These are phyloP conservation scores for Chenopodium suecicum DNA, from an alignment of 148 eudicot genomes.

Conservation along the genomic window DNA sequence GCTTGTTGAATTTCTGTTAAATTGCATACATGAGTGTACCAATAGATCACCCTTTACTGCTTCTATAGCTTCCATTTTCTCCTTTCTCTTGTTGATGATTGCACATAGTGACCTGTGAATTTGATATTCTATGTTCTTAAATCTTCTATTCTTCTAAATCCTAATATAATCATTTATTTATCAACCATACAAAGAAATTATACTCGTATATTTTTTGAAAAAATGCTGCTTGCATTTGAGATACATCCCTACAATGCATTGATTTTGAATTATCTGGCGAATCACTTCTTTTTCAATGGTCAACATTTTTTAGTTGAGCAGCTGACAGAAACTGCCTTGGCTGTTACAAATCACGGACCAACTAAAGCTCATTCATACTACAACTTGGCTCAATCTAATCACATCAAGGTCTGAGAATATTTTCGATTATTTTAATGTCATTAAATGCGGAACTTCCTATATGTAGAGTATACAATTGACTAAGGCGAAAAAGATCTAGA, in stretches of 20 bases:
- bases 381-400: conserved; percentile 92
- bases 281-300: conserved; percentile 98
- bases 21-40: conserved; percentile 27
- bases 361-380: conserved; percentile 98
- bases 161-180: too few species aligned
- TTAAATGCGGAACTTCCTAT: background rate
- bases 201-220: conserved; percentile 26
- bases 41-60: conserved; percentile 21
- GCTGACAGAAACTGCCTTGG: conserved; percentile 94
- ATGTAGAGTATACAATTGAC: background rate
- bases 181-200: too few species aligned
- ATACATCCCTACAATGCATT: conserved; percentile 80
- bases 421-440: background rate
- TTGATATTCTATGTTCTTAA: conserved; percentile 14
- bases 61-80: conserved; percentile 19
- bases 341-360: conserved; percentile 91
- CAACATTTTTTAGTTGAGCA: conserved; percentile 98
- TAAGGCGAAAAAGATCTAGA: background rate
- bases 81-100: conserved; percentile 26
- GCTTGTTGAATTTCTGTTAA: conserved; percentile 18
- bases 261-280: conserved; percentile 90
- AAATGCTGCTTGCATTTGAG: conserved; percentile 86
- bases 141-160: conserved; percentile 6
- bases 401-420: conserved; percentile 69
- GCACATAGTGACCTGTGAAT: conserved; percentile 8